Conservation (phyloP, 805 yeast species). For the Candida pini region DNA sequence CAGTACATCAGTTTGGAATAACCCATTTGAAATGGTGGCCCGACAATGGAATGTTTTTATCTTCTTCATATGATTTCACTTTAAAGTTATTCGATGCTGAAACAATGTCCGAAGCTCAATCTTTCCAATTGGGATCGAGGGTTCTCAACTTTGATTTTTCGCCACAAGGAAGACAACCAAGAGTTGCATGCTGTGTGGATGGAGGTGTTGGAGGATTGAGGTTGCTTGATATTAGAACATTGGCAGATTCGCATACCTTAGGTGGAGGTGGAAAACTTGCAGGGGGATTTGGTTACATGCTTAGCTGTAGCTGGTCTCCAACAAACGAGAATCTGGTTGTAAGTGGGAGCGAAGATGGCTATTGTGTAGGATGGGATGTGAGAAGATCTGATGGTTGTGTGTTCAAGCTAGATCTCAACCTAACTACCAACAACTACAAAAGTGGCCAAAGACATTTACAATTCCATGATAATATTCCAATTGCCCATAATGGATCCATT, state of each 20-base stretch:
- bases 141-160: conserved; percentile 65
- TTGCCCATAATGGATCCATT: conserved; percentile 74
- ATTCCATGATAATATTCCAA: conserved; percentile 26
- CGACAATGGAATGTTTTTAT: conserved; percentile 80
- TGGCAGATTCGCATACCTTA: conserved; percentile 68
- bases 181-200: conserved; percentile 70
- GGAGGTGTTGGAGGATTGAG: conserved; percentile 39
- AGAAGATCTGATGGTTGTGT: conserved; percentile 62
- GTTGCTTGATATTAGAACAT: conserved; percentile 65
- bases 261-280: conserved; percentile 27
- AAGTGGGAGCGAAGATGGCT: conserved; percentile 79
- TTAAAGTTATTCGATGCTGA: conserved; percentile 81
- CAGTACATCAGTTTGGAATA: conserved; percentile 65
- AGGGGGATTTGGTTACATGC: conserved; percentile 27
- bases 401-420: conserved; percentile 50
- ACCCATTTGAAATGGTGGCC: conserved; percentile 87
- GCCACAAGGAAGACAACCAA: conserved; percentile 37
- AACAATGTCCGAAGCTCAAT: conserved; percentile 57
- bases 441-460: conserved; percentile 17
- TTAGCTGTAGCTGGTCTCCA: conserved; percentile 59
- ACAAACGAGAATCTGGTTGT: conserved; percentile 54
- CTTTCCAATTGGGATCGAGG: conserved; percentile 55
- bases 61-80: conserved; percentile 73
- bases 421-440: conserved; percentile 17
- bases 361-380: conserved; percentile 80